Evolutionary conservation across 2,329 filamentous ascomycete species (phyloP), one percentile per base, ranked within the genome.

Genomic region (Microascus cirrosus): DNA sequence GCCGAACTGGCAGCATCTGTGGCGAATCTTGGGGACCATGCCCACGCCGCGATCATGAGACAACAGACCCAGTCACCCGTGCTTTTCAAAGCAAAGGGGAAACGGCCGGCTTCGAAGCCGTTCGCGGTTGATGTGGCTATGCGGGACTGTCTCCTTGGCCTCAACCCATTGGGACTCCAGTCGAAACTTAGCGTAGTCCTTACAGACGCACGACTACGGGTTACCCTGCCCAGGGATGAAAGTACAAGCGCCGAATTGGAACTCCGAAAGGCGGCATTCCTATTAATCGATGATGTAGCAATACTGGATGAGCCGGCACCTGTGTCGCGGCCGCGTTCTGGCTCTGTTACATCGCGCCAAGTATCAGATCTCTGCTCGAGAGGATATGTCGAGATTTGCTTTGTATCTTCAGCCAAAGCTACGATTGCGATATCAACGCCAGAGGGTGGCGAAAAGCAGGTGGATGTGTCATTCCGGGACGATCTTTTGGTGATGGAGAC

Each of bases 401-500:
- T 89, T 54, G 88, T 96, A 52, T 95, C 91, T 20, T 86, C 91
- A 2, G 91, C 92, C 0, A 87, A 84, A 61, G 81, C 84, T 1
- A 74, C 75, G 2, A 77, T 94, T 2, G 81, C 83, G 53, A 75
- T 92, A 13, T 73, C 76, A 24, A 75, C 78, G 11, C 75, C 79
- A 48, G 74, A 75, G 1, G 58, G 63, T 4, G 79, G 84, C 39
- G 78, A 84, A 34, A 87, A 85, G 62, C 81, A 83, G 48, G 71
- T 96, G 15, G 86, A 94, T 63, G 78, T 96, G 1, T 89, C 95
- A 62, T 74, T 97, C 53, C 84, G 84, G 60, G 92, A 96, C 65
- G 87, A 95, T 62, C 78, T 99, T 1, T 77, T 99, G 57, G 86
- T 99, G 36, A 74, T 99, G 7, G 94, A 99, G 70, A 95, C 92